Evolutionary conservation across 352 stramenopile genomes (phyloP), one percentile per base, ranked within the genome.

Genomic region (Phytopythium kandeliae): DNA sequence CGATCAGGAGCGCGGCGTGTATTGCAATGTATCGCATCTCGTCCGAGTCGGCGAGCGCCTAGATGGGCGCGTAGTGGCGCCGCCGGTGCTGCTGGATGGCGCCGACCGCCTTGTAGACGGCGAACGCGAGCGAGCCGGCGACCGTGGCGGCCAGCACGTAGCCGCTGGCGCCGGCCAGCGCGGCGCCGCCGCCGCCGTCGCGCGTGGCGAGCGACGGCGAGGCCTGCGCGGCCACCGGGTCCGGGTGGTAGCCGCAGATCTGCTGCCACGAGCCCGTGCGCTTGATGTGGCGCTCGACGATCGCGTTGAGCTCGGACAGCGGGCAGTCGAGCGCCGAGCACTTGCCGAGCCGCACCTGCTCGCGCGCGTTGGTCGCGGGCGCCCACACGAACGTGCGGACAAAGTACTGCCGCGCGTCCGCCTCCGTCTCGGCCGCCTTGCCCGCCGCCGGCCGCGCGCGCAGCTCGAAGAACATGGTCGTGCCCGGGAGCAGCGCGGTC

Each of bases 391-490:
- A 91, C 28, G 73, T 89, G 57, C 78, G 65, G 38, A 94, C 67
- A 37, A 83, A 84, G 51, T 90, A 90, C 3, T 52, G 37, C 48
- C 88, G 73, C 21, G 55, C 43, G 35, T 65, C 56, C 19, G 54
- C 15, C 22, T 46, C 36, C 17, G 65, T 48, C 47, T n/a, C n/a
- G n/a, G 63, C 44, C 42, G 36, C 50, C 8, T 58, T 56, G 8
- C 54, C 25, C 17, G 42, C 57, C 21, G 38, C 12, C 40, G 26
- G 28, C 38, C 51, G 52, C 3, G 71, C 69, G 36, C 82, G 83
- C 26, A 93, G 57, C 61, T 93, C 83, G 46, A 93, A 93, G 46
- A 89, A 84, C 69, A 93, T 81, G 34, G 83, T 88, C 12, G 83
- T 89, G 44, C 67, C 83, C 0, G 83, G 83, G 45, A 88, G 76